These are phyloP conservation scores for Rubroboletus satanas DNA, from an alignment of 768 basidiomycete species.

Conservation along the genomic window DNA sequence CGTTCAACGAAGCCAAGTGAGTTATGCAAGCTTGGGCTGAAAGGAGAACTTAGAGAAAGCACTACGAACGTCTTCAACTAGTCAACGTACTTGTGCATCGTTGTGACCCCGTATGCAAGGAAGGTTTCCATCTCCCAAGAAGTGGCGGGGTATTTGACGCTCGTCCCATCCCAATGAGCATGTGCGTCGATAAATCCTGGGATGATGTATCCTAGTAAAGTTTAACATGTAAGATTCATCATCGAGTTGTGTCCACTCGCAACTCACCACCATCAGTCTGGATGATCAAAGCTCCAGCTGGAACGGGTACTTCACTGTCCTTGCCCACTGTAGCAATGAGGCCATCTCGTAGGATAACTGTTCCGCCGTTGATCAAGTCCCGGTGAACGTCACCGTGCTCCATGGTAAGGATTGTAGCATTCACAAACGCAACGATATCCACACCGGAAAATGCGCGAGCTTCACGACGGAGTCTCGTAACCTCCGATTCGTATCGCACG, in stretches of 20 bases:
- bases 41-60: not conserved
- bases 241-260: not conserved
- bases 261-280: constrained; percentile 59
- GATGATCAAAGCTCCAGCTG: constrained; percentile 43
- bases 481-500: constrained; percentile 59
- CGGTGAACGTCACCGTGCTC: constrained; percentile 43
- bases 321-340: constrained; percentile 50
- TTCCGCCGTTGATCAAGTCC: constrained; percentile 53
- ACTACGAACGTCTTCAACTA: too few species aligned
- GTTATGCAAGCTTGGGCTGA: constrained; percentile 61
- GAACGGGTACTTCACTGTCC: constrained; percentile 31
- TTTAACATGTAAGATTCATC: constrained; percentile 1
- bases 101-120: constrained; percentile 74
- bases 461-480: constrained; percentile 54
- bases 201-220: constrained; percentile 49
- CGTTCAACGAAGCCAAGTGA: constrained; percentile 64
- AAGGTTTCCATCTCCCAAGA: constrained; percentile 77
- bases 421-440: constrained; percentile 55
- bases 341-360: constrained; percentile 53
- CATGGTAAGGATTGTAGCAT: constrained; percentile 72
- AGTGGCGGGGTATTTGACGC: constrained; percentile 49
- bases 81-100: constrained; percentile 62
- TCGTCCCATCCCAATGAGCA: constrained; percentile 66
- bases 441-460: constrained; percentile 27
- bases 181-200: constrained; percentile 78